Percentiles rank a stretch among this genome's conserved stretches.
Conservation (phyloP, 352 stramenopile species). For the Globisporangium paroecandrum region DNA sequence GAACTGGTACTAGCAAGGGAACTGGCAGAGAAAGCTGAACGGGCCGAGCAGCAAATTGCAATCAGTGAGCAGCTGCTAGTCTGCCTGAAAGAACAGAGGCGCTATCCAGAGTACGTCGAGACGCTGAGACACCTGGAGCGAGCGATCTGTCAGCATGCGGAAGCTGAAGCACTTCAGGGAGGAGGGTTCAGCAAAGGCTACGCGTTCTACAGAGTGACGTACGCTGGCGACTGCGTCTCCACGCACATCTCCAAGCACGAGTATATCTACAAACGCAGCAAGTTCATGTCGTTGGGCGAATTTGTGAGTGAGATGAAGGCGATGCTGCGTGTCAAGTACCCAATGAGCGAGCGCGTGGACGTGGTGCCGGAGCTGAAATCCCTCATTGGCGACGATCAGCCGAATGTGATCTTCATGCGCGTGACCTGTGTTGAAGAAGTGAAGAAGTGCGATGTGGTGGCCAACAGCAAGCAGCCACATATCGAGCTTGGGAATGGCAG, state of each 20-base stretch:
- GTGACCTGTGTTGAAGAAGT: conserved; percentile 26
- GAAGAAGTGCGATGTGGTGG: background rate
- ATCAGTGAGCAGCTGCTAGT: conserved; percentile 54
- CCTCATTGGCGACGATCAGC: conserved; percentile 35
- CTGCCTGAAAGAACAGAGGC: conserved; percentile 28
- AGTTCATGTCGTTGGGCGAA: conserved; percentile 62
- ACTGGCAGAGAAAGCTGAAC: conserved; percentile 41
- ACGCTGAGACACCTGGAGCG: conserved; percentile 41
- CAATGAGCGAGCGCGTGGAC: conserved; percentile 54
- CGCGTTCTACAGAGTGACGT: conserved; percentile 57
- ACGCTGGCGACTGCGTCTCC: conserved; percentile 52
- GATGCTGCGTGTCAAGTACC: conserved; percentile 48
- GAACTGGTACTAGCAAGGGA: conserved; percentile 40
- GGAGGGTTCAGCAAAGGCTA: conserved; percentile 13
- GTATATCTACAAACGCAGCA: conserved; percentile 75
- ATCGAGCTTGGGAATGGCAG: background rate
- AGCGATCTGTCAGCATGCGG: conserved; percentile 25
- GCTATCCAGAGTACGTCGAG: conserved; percentile 48
- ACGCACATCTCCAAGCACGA: conserved; percentile 36
- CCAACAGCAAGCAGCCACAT: background rate
- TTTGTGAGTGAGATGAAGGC: conserved; percentile 64
- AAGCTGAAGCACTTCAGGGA: conserved; percentile 18
- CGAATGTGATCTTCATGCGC: conserved; percentile 60
- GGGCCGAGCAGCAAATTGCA: conserved; percentile 47
- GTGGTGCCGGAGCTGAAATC: conserved; percentile 53